Evolutionary conservation across 2,329 filamentous ascomycete species (phyloP), one percentile per base, ranked within the genome.

Genomic region (Penicillium frequentans): DNA sequence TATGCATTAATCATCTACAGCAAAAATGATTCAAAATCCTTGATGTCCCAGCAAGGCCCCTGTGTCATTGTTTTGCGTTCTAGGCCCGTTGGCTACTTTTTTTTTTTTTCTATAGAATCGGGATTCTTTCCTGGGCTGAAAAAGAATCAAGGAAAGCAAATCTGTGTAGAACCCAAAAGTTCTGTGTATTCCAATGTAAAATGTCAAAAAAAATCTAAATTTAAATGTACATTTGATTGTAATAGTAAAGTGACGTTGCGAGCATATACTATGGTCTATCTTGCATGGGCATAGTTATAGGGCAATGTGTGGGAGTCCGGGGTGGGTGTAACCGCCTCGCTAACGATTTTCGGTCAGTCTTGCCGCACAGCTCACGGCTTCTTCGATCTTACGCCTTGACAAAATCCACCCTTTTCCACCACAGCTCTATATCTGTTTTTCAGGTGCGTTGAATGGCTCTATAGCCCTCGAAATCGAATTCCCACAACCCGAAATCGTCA

Each of bases 331-430:
- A 64, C 69, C 68, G 66, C 73, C 59, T 76, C 73, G 73, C 74
- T 76, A 76, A 75, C 73, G 71, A 70, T 73, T 75, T 77, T 77
- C 72, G 73, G 74, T 66, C 66, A 69, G 64, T 68, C 66, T 64
- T 63, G 70, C 71, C 73, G 73, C 73, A 76, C 73, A 75, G 70
- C 71, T 70, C 64, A 68, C 58, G 66, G 65, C 57, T 69, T 68
- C 67, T 73, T 66, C 64, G 68, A 72, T 67, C 66, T 69, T 60
- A 66, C 62, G 71, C 67, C 61, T 19, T 63, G 65, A 66, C 73
- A 75, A 75, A 75, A 74, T 68, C 63, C 69, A 68, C 61, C 64
- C 64, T 64, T 63, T 66, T 59, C 70, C 67, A 69, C 74, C 67
- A 71, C 70, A 69, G 63, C 63, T 64, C 62, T 60, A 65, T 73